Conservation (phyloP, 2,329 filamentous ascomycete genomes). For the Parastagonospora nodorum region DNA sequence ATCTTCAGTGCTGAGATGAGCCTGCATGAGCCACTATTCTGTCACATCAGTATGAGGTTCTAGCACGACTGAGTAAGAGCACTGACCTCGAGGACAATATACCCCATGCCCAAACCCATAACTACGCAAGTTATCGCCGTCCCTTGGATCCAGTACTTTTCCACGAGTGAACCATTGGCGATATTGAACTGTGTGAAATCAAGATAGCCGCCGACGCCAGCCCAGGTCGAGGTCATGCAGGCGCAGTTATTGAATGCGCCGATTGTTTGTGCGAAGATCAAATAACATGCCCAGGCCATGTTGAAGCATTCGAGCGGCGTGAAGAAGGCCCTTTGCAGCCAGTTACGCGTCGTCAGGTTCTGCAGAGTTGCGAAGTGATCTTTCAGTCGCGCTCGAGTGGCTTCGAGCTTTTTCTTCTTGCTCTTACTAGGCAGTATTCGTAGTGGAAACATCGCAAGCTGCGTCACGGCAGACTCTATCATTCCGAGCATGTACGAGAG, state of each 20-base stretch:
- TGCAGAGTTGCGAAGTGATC: conserved; percentile 8
- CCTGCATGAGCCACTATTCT: conserved; percentile 39
- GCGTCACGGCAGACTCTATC: conserved; percentile 2
- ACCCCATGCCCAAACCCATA: conserved; percentile 38
- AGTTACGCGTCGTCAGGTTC: conserved; percentile 15
- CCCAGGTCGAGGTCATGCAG: conserved; percentile 47
- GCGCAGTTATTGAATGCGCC: conserved; percentile 48
- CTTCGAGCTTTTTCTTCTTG: background rate
- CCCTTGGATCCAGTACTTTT: conserved; percentile 37
- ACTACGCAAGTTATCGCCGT: conserved; percentile 29
- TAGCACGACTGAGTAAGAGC: background rate
- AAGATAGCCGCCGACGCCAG: conserved; percentile 46
- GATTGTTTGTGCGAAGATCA: conserved; percentile 48
- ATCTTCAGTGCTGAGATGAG: conserved; percentile 38
- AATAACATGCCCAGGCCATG: conserved; percentile 43
- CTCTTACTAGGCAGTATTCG: conserved; percentile 9
- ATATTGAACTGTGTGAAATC: conserved; percentile 36
- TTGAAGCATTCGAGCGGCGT: conserved; percentile 42
- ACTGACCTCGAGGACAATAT: conserved; percentile 36
- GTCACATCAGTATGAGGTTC: background rate
- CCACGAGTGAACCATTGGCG: conserved; percentile 28
- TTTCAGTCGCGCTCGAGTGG: conserved; percentile 1
- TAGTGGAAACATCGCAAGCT: background rate
- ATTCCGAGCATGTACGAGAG: background rate
- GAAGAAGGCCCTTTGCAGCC: conserved; percentile 37